Conservation (phyloP, 352 stramenopile species). For the Detonula confervacea region DNA sequence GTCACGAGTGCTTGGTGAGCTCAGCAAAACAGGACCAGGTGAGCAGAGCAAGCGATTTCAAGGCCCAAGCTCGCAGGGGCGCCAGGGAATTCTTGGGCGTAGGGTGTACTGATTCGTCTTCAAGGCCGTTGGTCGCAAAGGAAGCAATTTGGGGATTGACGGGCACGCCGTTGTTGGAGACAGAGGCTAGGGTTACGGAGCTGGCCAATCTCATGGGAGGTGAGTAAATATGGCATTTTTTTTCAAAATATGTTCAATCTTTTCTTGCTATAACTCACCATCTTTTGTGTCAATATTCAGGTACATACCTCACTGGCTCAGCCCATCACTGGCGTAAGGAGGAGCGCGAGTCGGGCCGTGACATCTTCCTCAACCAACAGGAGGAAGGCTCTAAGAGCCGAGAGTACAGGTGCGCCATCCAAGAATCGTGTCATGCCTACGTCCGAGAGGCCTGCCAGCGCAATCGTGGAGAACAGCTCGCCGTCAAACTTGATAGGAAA, state of each 20-base stretch:
- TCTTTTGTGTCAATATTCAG: conserved; percentile 12
- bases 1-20: conserved; percentile 66
- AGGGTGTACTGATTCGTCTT: conserved; percentile 45
- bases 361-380: conserved; percentile 65
- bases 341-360: conserved; percentile 58
- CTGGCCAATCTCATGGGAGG: conserved; percentile 68
- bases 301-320: conserved; percentile 53
- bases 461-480: conserved; percentile 53
- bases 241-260: conserved; percentile 7
- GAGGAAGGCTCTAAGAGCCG: conserved; percentile 56
- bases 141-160: conserved; percentile 60
- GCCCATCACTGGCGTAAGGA: conserved; percentile 59
- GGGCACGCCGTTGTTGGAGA: conserved; percentile 63
- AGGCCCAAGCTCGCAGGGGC: conserved; percentile 52
- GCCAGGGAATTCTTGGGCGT: conserved; percentile 61
- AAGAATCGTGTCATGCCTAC: conserved; percentile 62
- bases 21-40: conserved; percentile 49
- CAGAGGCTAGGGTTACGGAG: conserved; percentile 59
- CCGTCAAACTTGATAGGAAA: conserved; percentile 53
- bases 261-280: not conserved
- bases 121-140: conserved; percentile 49
- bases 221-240: conserved; percentile 15
- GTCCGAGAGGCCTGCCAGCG: conserved; percentile 58
- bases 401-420: conserved; percentile 54
- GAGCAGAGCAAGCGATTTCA: conserved; percentile 52